These are phyloP conservation scores for Sugiyamaella paludigena DNA, from an alignment of 1,139 yeast species.

Conservation along the genomic window DNA sequence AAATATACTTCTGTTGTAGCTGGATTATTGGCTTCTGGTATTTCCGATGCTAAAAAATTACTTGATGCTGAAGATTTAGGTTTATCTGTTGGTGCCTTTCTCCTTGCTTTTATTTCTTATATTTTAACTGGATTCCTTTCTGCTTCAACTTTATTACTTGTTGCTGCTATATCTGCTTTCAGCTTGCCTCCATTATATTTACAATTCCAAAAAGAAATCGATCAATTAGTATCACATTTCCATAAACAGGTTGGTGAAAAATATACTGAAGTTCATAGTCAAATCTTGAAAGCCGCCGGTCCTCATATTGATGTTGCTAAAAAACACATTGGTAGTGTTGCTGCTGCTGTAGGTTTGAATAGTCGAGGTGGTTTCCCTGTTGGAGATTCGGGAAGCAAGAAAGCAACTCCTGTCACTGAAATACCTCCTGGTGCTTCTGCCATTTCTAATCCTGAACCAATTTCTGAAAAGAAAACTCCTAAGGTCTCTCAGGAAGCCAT, in stretches of 20 bases:
- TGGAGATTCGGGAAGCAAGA: conserved; percentile 11
- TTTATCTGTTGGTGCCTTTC: conserved; percentile 71
- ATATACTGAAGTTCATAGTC: conserved; percentile 52
- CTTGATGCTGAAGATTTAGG: conserved; percentile 66
- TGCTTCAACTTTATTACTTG: conserved; percentile 61
- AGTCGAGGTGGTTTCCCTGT: conserved; percentile 27
- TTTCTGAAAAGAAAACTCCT: conserved; percentile 18
- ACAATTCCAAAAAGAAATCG: conserved; percentile 76
- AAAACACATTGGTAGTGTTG: conserved; percentile 54
- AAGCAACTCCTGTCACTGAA: conserved; percentile 15
- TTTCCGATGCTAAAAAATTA: conserved; percentile 51
- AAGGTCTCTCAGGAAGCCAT: conserved; percentile 17
- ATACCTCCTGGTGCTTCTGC: conserved; percentile 14
- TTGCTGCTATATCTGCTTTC: conserved; percentile 62
- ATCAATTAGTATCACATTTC: conserved; percentile 61
- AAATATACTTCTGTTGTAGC: conserved; percentile 35
- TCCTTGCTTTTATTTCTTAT: conserved; percentile 60
- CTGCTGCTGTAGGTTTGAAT: conserved; percentile 41
- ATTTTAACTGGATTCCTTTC: conserved; percentile 76
- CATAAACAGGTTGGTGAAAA: conserved; percentile 57
- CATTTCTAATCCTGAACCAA: not conserved
- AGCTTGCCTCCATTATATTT: conserved; percentile 73
- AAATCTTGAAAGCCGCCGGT: conserved; percentile 45
- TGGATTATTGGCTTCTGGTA: conserved; percentile 31
- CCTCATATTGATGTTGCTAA: conserved; percentile 42